phyloP scores from a whole-genome alignment of 2,329 filamentous ascomycete genomes.

The Fusarium praegraminearum region DNA sequence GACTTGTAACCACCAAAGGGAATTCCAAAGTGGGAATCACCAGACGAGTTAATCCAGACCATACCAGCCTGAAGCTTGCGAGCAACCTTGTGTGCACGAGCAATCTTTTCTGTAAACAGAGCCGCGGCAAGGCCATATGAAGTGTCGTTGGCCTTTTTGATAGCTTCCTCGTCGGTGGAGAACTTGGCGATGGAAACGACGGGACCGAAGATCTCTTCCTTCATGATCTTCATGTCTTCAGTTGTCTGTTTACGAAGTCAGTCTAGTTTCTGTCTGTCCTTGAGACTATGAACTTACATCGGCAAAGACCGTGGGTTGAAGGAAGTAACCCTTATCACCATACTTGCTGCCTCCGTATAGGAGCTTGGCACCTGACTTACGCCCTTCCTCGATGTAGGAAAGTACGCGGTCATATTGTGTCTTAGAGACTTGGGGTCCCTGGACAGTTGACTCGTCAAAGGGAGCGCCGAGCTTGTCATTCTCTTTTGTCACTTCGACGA shows the following conservation, averaged over 20 bases:
- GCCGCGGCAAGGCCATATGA: slow-evolving; percentile 67
- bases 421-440: slow-evolving; percentile 75
- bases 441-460: slow-evolving; percentile 70
- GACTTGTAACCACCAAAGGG: slow-evolving; percentile 49
- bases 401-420: slow-evolving; percentile 73
- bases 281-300: slow-evolving; percentile 35
- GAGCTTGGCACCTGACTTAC: slow-evolving; percentile 71
- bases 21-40: slow-evolving; percentile 46
- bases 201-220: slow-evolving; percentile 51
- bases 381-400: slow-evolving; percentile 73
- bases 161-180: slow-evolving; percentile 41
- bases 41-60: slow-evolving; percentile 54
- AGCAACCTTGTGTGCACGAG: slow-evolving; percentile 53
- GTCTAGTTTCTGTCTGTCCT: slow-evolving; percentile 32
- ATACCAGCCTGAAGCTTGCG: slow-evolving; percentile 66
- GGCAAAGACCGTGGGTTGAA: slow-evolving; percentile 47
- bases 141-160: slow-evolving; percentile 54
- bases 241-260: slow-evolving; percentile 33
- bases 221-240: slow-evolving; percentile 47
- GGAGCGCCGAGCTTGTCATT: slow-evolving; percentile 71
- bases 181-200: slow-evolving; percentile 48
- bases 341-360: slow-evolving; percentile 52
- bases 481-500: slow-evolving; percentile 59
- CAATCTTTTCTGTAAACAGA: slow-evolving; percentile 67
- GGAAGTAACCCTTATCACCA: slow-evolving; percentile 46